Evolutionary conservation across 2,329 filamentous ascomycete species (phyloP).

Genomic region (Ceratocystis cacaofunesta): DNA sequence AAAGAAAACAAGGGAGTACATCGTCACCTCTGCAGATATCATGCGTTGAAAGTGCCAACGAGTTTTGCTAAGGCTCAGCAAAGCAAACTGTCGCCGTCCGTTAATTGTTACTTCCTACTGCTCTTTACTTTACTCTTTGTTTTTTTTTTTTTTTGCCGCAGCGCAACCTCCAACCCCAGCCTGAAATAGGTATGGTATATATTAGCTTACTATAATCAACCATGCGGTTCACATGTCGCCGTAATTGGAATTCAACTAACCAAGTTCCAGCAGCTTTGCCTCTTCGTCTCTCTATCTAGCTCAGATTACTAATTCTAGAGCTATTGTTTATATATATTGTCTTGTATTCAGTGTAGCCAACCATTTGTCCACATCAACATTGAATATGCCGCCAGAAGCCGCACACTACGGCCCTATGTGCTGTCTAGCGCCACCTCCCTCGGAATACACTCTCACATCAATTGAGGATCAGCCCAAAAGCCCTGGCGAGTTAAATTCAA

Average conservation of each 20-base stretch:
- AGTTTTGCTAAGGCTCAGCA: neutral
- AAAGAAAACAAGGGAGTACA: too few relatives aligned
- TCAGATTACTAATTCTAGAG: neutral
- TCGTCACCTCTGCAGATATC: neutral
- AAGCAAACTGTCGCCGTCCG: neutral
- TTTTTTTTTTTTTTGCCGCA: neutral
- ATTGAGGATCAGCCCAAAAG: neutral
- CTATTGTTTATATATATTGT: neutral
- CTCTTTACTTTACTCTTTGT: neutral
- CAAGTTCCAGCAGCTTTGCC: too few relatives aligned
- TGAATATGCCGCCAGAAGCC: constrained; percentile 4
- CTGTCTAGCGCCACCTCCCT: constrained; percentile 31
- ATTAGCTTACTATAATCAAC: too few relatives aligned
- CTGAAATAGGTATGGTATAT: too few relatives aligned
- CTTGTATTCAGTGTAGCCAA: neutral
- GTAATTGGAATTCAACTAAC: too few relatives aligned
- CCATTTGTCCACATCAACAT: neutral
- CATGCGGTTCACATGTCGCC: too few relatives aligned
- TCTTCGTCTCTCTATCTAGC: too few relatives aligned
- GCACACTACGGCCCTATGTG: constrained; percentile 35
- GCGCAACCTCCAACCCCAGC: neutral
- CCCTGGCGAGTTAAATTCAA: neutral
- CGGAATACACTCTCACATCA: neutral
- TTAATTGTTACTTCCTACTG: neutral
- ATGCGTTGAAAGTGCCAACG: neutral